These are phyloP conservation scores for Thelonectria discophora DNA, from an alignment of 2,329 filamentous ascomycete genomes.

Conservation along the genomic window DNA sequence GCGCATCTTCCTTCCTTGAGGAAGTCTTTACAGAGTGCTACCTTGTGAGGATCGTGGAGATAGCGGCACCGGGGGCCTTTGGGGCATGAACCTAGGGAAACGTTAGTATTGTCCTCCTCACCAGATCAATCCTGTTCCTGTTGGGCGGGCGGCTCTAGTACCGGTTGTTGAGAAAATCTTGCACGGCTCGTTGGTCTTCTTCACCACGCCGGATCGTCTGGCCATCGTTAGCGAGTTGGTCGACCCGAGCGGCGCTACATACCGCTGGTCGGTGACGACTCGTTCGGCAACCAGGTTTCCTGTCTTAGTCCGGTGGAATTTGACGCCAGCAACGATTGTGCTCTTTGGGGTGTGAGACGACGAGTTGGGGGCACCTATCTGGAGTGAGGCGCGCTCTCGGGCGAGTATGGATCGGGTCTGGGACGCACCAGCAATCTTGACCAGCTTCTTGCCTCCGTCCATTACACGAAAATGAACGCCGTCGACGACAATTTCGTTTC, in stretches of 20 bases:
- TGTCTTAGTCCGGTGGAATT: slow-evolving; percentile 85
- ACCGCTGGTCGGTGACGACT: slow-evolving; percentile 80
- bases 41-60: slow-evolving; percentile 84
- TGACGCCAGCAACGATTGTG: slow-evolving; percentile 77
- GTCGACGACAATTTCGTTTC: slow-evolving; percentile 73
- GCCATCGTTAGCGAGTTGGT: slow-evolving; percentile 50
- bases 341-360: slow-evolving; percentile 78
- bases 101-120: slow-evolving; percentile 59
- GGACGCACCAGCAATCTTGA: slow-evolving; percentile 72
- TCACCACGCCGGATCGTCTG: slow-evolving; percentile 63
- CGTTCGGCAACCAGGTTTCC: slow-evolving; percentile 85
- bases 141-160: slow-evolving; percentile 51
- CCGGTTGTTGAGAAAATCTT: slow-evolving; percentile 75
- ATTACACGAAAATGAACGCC: slow-evolving; percentile 78
- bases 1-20: slow-evolving; percentile 81
- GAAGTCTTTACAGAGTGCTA: slow-evolving; percentile 89
- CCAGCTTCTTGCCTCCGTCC: slow-evolving; percentile 83
- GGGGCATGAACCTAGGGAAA: slow-evolving; percentile 77
- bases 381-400: slow-evolving; percentile 40
- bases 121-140: slow-evolving; percentile 41
- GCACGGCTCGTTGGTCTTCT: slow-evolving; percentile 79
- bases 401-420: background rate
- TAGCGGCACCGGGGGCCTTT: slow-evolving; percentile 84
- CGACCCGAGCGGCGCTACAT: slow-evolving; percentile 50
- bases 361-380: slow-evolving; percentile 65